Conservation (phyloP, 2,329 filamentous ascomycete genomes). For the Magnaporthiopsis incrustans region DNA sequence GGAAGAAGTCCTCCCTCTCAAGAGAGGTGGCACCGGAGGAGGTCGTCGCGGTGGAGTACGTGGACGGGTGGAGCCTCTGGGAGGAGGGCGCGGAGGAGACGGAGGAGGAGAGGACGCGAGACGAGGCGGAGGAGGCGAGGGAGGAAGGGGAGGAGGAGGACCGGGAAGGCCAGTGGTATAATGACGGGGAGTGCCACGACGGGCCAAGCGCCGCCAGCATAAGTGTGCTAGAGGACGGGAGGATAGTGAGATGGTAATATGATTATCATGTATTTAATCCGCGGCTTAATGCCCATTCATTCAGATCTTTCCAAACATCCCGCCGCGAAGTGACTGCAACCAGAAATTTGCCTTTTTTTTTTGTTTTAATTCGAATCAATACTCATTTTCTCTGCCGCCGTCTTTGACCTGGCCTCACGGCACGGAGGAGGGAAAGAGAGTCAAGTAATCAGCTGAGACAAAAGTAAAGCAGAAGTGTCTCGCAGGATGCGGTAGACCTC, state of each 20-base stretch:
- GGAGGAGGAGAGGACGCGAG: no score
- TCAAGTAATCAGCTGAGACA: no score
- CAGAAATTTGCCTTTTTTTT: no score
- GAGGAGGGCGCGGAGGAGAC: neutral
- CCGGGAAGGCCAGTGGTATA: neutral
- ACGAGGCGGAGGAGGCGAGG: neutral
- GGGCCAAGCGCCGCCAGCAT: no score
- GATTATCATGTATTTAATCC: neutral
- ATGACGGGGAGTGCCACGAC: neutral
- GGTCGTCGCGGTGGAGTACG: constrained; percentile 1
- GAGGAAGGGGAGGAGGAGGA: neutral
- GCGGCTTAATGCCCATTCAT: neutral
- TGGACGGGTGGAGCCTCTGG: constrained; percentile 3
- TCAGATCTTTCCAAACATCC: no score
- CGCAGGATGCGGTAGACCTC: no score
- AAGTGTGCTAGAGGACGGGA: neutral
- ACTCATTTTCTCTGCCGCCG: no score
- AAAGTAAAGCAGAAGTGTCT: no score
- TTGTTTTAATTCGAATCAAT: no score
- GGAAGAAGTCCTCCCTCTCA: neutral
- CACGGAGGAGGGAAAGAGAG: no score
- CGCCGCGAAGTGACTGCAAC: no score
- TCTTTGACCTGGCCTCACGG: no score
- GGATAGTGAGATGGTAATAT: neutral
- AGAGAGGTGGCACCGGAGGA: constrained; percentile 5